Evolutionary conservation across 257 asterid species (phyloP).

Genomic region (Solanum chaucha): DNA sequence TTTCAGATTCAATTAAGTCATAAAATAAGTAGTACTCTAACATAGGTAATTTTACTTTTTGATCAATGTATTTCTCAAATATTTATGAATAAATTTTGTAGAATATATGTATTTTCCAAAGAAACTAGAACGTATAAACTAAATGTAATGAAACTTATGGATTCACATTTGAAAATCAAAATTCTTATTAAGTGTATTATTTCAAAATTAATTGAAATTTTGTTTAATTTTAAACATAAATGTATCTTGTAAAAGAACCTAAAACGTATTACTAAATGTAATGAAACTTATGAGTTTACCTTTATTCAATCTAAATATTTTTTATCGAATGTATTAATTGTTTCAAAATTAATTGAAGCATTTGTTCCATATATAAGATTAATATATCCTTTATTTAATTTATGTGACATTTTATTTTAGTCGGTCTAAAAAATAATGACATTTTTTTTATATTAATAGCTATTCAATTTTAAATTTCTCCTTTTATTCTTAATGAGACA

Average conservation of each 20-base stretch:
- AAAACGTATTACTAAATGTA: neutral
- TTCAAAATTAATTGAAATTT: neutral
- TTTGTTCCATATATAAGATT: neutral
- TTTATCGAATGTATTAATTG: neutral
- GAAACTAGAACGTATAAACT: neutral
- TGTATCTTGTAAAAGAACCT: neutral
- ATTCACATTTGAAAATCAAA: neutral
- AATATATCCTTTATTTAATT: neutral
- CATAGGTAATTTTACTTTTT: too few relatives aligned
- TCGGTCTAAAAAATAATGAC: neutral
- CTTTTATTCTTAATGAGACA: neutral
- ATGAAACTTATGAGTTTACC: neutral
- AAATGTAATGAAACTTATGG: neutral
- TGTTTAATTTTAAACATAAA: neutral
- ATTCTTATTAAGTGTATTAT: neutral
- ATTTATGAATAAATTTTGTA: neutral
- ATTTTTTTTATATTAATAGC: neutral
- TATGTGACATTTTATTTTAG: neutral
- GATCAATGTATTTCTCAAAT: too few relatives aligned
- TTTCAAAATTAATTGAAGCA: neutral
- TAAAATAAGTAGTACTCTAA: neutral
- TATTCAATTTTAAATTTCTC: neutral
- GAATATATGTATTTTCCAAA: neutral
- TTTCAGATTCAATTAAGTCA: too few relatives aligned
- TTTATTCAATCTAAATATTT: neutral